Evolutionary conservation across 352 stramenopile species (phyloP).

Genomic region (Thraustochytrium sp.): DNA sequence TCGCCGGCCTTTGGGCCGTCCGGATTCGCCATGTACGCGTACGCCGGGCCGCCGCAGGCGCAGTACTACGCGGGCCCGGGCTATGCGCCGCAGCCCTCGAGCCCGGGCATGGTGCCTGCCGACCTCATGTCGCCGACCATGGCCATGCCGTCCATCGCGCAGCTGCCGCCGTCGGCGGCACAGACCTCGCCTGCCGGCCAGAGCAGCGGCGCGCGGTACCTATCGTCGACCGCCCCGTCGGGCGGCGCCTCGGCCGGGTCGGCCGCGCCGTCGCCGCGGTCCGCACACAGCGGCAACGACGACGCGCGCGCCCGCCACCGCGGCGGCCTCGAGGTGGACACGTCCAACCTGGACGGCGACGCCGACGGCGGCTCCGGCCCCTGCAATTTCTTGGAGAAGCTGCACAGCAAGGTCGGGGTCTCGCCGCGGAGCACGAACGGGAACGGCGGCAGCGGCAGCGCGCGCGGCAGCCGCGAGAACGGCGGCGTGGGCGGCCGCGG

Average conservation of each 20-base stretch:
- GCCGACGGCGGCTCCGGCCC: neutral
- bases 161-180: neutral
- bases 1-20: neutral
- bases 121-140: neutral
- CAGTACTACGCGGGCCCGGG: neutral
- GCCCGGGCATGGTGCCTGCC: neutral
- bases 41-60: neutral
- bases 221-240: neutral
- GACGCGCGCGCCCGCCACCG: neutral
- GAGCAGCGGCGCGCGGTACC: neutral
- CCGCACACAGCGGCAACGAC: neutral
- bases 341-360: neutral
- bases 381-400: neutral
- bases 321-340: neutral
- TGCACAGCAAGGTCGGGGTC: neutral
- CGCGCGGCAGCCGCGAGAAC: neutral
- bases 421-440: neutral
- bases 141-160: neutral
- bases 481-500: neutral
- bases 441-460: neutral
- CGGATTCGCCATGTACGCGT: constrained; percentile 2
- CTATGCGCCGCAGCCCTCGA: neutral
- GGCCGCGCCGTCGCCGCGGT: neutral
- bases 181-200: neutral
- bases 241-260: neutral